Evolutionary conservation across 305 asterid genomes (phyloP).

Genomic region (Fraxinus baroniana): DNA sequence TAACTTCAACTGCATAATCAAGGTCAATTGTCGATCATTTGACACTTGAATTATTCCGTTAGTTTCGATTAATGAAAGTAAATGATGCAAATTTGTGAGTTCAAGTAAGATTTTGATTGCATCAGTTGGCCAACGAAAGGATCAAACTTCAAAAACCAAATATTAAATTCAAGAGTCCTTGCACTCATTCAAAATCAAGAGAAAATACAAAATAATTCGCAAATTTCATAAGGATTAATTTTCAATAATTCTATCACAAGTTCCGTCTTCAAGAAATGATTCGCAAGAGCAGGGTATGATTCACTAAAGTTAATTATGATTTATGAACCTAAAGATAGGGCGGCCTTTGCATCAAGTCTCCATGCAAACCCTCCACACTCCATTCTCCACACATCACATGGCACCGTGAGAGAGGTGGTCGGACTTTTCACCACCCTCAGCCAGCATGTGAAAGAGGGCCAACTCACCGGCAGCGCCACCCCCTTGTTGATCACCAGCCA

Average conservation of each 20-base stretch:
- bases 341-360: conserved; percentile 69
- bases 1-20: neutral
- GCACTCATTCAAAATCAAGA: neutral
- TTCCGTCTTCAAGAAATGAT: neutral
- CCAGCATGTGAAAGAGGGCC: conserved; percentile 60
- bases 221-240: neutral
- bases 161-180: neutral
- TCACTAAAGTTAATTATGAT: conserved; percentile 16
- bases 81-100: too few species aligned
- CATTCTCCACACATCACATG: conserved; percentile 80
- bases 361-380: conserved; percentile 74
- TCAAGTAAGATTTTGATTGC: neutral
- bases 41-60: neutral
- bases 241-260: neutral
- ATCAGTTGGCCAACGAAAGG: neutral
- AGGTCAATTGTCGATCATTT: neutral
- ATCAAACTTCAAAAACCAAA: neutral
- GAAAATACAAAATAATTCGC: neutral
- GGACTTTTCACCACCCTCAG: conserved; percentile 35
- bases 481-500: conserved; percentile 45
- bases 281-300: neutral
- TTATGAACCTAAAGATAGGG: conserved; percentile 50
- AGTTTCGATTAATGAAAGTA: neutral
- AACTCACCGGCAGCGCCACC: conserved; percentile 28
- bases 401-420: conserved; percentile 33